Conservation (phyloP, 352 stramenopile genomes). For the Globisporangium spinosum region DNA sequence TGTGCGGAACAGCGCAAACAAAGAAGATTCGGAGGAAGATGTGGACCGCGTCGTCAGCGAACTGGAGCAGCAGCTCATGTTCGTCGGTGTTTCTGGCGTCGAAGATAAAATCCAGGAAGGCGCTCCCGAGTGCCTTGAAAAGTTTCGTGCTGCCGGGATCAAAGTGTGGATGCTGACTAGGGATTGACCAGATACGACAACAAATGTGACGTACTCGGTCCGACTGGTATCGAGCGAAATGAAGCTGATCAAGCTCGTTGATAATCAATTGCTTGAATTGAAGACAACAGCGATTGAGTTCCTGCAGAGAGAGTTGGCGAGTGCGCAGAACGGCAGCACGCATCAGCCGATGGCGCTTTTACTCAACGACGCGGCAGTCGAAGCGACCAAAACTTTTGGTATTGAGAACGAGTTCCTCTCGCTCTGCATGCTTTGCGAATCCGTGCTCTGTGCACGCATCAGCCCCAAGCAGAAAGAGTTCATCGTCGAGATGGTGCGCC, state of each 20-base stretch:
- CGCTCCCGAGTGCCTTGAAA: constrained; percentile 48
- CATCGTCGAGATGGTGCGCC: constrained; percentile 92
- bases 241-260: constrained; percentile 40
- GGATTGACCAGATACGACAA: constrained; percentile 58
- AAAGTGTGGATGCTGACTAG: constrained; percentile 80
- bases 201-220: constrained; percentile 55
- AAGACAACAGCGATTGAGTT: constrained; percentile 23
- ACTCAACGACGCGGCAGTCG: constrained; percentile 45
- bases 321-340: constrained; percentile 1
- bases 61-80: constrained; percentile 41
- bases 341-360: constrained; percentile 30
- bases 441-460: constrained; percentile 95
- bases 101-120: constrained; percentile 72
- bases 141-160: constrained; percentile 56
- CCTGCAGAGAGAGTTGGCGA: constrained; percentile 25
- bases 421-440: constrained; percentile 79
- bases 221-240: constrained; percentile 54
- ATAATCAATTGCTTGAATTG: constrained; percentile 21
- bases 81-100: constrained; percentile 57
- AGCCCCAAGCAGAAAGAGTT: constrained; percentile 96
- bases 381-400: constrained; percentile 32
- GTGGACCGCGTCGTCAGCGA: constrained; percentile 35
- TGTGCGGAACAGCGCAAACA: constrained; percentile 2
- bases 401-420: constrained; percentile 47
- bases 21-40: constrained; percentile 27